A percentile compares a stretch with the other conserved stretches of the same genome.
Conservation (phyloP, 139 green algal genomes). For the Dunaliella primolecta region DNA sequence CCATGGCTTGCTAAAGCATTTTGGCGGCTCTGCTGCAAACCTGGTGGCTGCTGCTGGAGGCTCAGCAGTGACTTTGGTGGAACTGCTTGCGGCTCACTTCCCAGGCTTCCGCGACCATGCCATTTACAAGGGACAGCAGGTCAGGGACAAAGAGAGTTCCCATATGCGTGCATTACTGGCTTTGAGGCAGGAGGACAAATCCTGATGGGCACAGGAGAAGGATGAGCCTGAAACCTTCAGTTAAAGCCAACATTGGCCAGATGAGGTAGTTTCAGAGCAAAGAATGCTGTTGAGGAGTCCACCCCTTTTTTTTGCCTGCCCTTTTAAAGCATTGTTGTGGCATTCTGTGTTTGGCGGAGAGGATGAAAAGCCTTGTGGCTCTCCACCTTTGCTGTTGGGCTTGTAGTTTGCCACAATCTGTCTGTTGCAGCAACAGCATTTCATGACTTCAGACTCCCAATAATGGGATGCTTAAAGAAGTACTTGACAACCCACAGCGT, state of each 20-base stretch:
- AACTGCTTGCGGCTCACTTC: conserved; percentile 64
- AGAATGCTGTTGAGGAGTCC: too few relatives aligned
- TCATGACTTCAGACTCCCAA: too few relatives aligned
- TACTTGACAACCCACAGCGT: too few relatives aligned
- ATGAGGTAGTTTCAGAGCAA: too few relatives aligned
- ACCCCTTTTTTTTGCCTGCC: too few relatives aligned
- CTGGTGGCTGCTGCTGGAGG: conserved; percentile 63
- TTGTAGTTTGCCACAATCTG: too few relatives aligned
- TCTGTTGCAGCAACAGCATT: too few relatives aligned
- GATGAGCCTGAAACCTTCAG: neutral
- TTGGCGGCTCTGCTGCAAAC: conserved; percentile 58
- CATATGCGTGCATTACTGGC: neutral
- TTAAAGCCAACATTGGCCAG: neutral
- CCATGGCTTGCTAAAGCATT: conserved; percentile 48
- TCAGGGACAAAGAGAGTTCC: neutral
- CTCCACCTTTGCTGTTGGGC: too few relatives aligned
- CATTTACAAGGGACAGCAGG: conserved; percentile 61
- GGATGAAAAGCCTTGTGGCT: too few relatives aligned
- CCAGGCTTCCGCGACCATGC: conserved; percentile 83
- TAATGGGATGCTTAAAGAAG: too few relatives aligned
- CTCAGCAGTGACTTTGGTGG: conserved; percentile 68
- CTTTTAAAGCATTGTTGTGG: too few relatives aligned
- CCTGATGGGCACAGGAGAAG: neutral
- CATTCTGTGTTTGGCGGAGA: too few relatives aligned
- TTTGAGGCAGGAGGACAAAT: neutral